These are phyloP conservation scores for Neofusicoccum sp. DNA, from an alignment of 2,329 filamentous ascomycete genomes.

Conservation along the genomic window DNA sequence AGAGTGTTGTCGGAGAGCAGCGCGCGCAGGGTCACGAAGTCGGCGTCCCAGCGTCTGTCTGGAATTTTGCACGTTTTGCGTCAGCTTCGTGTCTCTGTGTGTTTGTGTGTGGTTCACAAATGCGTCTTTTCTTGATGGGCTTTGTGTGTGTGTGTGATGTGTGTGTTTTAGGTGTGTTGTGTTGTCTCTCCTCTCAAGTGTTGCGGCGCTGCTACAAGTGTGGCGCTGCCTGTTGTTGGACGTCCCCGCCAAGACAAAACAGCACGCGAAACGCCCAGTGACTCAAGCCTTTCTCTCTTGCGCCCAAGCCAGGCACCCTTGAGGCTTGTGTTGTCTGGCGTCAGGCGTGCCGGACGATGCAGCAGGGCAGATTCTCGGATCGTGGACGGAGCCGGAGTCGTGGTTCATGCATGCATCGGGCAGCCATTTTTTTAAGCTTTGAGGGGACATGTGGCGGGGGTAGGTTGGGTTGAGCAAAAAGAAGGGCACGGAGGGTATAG, in stretches of 20 bases:
- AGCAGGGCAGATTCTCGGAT: no score
- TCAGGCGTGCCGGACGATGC: background rate
- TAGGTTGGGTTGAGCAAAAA: background rate
- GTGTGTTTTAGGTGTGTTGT: background rate
- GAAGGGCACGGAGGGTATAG: no score
- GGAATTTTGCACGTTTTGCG: background rate
- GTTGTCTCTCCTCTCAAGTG: background rate
- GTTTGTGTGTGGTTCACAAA: background rate
- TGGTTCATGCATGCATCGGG: background rate
- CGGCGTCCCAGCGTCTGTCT: conserved; percentile 71
- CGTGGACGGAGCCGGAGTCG: no score
- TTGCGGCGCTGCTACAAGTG: background rate
- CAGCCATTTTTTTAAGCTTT: background rate
- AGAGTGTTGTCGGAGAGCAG: conserved; percentile 60
- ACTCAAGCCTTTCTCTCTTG: conserved; percentile 4
- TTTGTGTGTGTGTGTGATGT: no score
- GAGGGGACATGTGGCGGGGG: background rate
- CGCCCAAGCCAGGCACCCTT: background rate
- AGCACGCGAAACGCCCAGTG: conserved; percentile 13
- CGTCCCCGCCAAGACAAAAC: conserved; percentile 3
- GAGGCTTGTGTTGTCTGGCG: background rate
- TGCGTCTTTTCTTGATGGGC: background rate
- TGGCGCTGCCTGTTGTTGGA: background rate
- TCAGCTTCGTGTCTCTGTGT: conserved; percentile 22
- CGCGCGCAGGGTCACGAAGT: conserved; percentile 68